Evolutionary conservation across 108 stramenopile species (phyloP).

Genomic region (Fistulifera pelliculosa): DNA sequence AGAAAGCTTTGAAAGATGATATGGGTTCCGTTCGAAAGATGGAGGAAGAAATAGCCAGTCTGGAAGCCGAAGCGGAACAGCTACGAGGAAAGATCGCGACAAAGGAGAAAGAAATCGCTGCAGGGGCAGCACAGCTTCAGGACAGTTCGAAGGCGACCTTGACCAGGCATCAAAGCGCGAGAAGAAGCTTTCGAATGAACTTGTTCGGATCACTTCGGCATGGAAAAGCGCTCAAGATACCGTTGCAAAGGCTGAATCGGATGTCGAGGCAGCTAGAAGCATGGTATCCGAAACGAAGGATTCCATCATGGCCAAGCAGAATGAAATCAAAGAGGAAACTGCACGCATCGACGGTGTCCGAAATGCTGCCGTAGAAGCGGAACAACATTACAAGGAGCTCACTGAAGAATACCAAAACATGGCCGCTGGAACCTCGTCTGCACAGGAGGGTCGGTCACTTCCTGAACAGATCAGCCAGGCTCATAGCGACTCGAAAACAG

Average conservation of each 20-base stretch:
- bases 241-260: conserved; percentile 52
- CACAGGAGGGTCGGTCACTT: conserved; percentile 67
- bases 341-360: conserved; percentile 41
- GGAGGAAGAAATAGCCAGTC: conserved; percentile 42
- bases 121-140: conserved; percentile 27
- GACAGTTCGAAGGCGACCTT: conserved; percentile 49
- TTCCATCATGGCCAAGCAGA: conserved; percentile 44
- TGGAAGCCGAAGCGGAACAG: conserved; percentile 35
- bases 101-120: conserved; percentile 52
- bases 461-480: conserved; percentile 84
- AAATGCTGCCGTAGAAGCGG: conserved; percentile 52
- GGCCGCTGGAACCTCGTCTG: conserved; percentile 75
- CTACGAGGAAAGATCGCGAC: conserved; percentile 36
- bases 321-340: conserved; percentile 45
- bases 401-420: conserved; percentile 75
- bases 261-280: conserved; percentile 53
- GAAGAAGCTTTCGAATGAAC: conserved; percentile 85
- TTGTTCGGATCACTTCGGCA: conserved; percentile 84
- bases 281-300: conserved; percentile 48
- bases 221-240: conserved; percentile 70
- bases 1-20: conserved; percentile 47
- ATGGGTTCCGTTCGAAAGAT: conserved; percentile 50
- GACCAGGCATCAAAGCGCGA: conserved; percentile 44
- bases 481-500: conserved; percentile 79
- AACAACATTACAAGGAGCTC: conserved; percentile 42